phyloP scores from a whole-genome alignment of 2,329 filamentous ascomycete species.

The Aspergillus puulaauensis region DNA sequence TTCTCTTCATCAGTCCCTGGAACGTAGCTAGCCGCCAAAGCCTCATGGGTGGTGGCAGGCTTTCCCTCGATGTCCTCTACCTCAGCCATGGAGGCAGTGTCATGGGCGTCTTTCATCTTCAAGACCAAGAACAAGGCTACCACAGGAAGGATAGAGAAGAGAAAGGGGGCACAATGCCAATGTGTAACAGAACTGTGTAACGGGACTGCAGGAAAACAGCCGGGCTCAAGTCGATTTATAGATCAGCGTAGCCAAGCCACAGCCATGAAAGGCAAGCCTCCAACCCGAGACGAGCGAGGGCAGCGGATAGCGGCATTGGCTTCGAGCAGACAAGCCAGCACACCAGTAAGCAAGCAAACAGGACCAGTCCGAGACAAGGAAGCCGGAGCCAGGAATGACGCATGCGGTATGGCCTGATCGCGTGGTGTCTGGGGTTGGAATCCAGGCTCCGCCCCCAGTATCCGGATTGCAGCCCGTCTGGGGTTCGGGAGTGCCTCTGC shows the following conservation, averaged over 20 bases:
- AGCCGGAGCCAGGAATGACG: neutral
- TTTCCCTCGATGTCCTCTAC: neutral
- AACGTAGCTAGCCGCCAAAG: neutral
- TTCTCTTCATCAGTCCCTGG: conserved; percentile 1
- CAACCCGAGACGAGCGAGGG: too few relatives aligned
- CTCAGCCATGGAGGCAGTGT: neutral
- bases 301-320: too few relatives aligned
- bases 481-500: neutral
- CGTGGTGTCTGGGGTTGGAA: neutral
- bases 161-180: too few relatives aligned
- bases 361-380: too few relatives aligned
- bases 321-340: too few relatives aligned
- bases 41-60: neutral
- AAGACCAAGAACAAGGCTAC: neutral
- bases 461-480: neutral
- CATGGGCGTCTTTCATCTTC: neutral
- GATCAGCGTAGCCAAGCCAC: neutral
- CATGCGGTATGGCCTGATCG: neutral
- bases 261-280: neutral
- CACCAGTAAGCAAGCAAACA: too few relatives aligned
- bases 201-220: too few relatives aligned
- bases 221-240: neutral
- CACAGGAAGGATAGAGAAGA: too few relatives aligned
- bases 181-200: too few relatives aligned
- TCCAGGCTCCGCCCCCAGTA: neutral